phyloP scores from a whole-genome alignment of 2,329 filamentous ascomycete genomes.

The Sporothrix globosa region DNA sequence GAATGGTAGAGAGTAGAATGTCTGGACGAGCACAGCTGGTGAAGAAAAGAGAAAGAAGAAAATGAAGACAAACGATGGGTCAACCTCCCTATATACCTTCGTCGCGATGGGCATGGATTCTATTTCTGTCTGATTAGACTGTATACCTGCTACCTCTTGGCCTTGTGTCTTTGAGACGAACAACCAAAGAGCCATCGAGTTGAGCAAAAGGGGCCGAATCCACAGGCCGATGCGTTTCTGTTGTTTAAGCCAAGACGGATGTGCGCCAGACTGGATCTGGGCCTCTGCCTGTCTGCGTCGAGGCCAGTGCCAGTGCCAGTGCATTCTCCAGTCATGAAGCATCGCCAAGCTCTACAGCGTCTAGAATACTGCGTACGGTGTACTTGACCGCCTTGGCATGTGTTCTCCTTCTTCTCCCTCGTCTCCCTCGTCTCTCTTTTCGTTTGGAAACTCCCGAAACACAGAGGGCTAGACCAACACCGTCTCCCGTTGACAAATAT shows the following conservation, averaged over 20 bases:
- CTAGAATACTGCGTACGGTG: too few relatives aligned
- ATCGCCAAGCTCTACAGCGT: conserved; percentile 19
- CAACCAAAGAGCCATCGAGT: not conserved
- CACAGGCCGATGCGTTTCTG: conserved; percentile 1
- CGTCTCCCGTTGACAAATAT: conserved; percentile 13
- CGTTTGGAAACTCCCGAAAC: not conserved
- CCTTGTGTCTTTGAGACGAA: conserved; percentile 16
- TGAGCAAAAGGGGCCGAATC: conserved; percentile 8
- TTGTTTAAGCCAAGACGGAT: conserved; percentile 29
- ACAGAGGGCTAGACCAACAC: not conserved
- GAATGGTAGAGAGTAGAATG: conserved; percentile 9
- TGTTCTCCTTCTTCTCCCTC: not conserved
- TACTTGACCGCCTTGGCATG: not conserved
- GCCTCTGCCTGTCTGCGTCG: not conserved
- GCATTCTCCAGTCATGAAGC: conserved; percentile 20
- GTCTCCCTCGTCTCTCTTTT: too few relatives aligned
- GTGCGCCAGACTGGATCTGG: not conserved
- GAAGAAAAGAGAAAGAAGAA: conserved; percentile 11
- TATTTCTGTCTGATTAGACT: not conserved
- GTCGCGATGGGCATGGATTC: not conserved
- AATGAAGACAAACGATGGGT: conserved; percentile 4
- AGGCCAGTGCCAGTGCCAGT: not conserved
- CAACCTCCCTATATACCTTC: conserved; percentile 18
- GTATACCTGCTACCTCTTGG: not conserved
- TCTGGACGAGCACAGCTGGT: conserved; percentile 32